Evolutionary conservation across 495 filamentous ascomycete genomes (phyloP), one percentile per base, ranked within the genome.

Genomic region (Trichoderma erinaceum): DNA sequence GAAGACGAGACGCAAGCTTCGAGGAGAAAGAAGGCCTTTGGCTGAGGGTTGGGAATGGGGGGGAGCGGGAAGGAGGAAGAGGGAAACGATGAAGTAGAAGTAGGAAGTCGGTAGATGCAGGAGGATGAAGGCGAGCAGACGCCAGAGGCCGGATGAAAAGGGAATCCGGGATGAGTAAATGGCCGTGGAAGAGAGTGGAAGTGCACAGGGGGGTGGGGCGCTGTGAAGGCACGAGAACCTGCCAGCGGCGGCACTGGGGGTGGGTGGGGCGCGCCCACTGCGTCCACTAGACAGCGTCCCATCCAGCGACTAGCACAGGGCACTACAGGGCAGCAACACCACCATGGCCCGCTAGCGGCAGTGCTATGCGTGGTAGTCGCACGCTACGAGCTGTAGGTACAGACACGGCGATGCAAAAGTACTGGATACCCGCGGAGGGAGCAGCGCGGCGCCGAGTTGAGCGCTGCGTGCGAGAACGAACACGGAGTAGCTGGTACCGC

Each of bases 111-210:
- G 41, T 44, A 4, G 63, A 13, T 16, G 13, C 63, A 46, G 63
- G 63, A 65, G 29, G 41, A 16, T 35, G 13, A 41, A 27, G 35
- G 35, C 35, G 38, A 27, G 29, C 29, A 29, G 29, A 29, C 29
- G 29, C 25, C 15, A 65, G 63, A 41, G 66, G 67, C 63, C 68
- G 65, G 41, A 63, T n/a, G 66, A 43, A 63, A 58, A 68, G 48
- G 66, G 35, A 61, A 67, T 50, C 16, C 16, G 43, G 29, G 66
- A 58, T 52, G 66, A 56, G 29, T 48, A 58, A 38, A 43, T 21
- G 29, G 38, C 7, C 38, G 52, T 32, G 46, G 44, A 41, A 43
- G 35, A 16, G 50, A 1, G 52, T 46, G 35, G 66, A 38, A 56
- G 46, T 25, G 43, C 15, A 18, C 46, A 23, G 41, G 29, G 46